phyloP scores from a whole-genome alignment of 2,329 filamentous ascomycete species.

The Lachnellula cervina region DNA sequence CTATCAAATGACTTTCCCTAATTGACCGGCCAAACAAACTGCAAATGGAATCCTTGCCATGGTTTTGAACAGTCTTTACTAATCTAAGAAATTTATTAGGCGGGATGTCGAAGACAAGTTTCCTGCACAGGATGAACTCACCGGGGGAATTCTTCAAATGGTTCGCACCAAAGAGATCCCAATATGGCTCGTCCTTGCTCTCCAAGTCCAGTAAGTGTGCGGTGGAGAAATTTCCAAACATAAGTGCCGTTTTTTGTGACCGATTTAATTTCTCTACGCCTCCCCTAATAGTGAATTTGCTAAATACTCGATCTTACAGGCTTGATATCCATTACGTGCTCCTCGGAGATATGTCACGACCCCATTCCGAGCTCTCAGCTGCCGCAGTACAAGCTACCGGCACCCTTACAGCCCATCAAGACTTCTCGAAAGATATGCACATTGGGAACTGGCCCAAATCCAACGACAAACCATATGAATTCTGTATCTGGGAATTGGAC shows the following conservation, averaged over 20 bases:
- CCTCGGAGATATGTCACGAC: not conserved
- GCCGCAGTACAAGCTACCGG: not conserved
- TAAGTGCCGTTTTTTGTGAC: not conserved
- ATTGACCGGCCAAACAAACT: too few relatives aligned
- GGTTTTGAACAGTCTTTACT: not conserved
- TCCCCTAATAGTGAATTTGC: not conserved
- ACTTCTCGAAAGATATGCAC: not conserved
- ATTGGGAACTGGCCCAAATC: not conserved
- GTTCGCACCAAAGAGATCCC: conserved; percentile 1
- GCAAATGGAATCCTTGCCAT: not conserved
- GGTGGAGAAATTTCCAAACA: not conserved
- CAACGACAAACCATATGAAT: not conserved
- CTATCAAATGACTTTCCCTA: too few relatives aligned
- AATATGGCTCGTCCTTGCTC: conserved; percentile 4
- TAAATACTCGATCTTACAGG: not conserved
- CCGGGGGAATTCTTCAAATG: not conserved
- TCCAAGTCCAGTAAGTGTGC: conserved; percentile 1
- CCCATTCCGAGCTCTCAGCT: not conserved
- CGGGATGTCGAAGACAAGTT: not conserved
- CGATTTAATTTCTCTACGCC: not conserved
- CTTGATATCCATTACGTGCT: not conserved
- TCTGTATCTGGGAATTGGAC: not conserved
- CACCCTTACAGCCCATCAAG: not conserved
- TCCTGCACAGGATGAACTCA: conserved; percentile 4
- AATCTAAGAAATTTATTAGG: not conserved